phyloP scores from a whole-genome alignment of 2,329 filamentous ascomycete genomes.

The Colletotrichum godetiae region DNA sequence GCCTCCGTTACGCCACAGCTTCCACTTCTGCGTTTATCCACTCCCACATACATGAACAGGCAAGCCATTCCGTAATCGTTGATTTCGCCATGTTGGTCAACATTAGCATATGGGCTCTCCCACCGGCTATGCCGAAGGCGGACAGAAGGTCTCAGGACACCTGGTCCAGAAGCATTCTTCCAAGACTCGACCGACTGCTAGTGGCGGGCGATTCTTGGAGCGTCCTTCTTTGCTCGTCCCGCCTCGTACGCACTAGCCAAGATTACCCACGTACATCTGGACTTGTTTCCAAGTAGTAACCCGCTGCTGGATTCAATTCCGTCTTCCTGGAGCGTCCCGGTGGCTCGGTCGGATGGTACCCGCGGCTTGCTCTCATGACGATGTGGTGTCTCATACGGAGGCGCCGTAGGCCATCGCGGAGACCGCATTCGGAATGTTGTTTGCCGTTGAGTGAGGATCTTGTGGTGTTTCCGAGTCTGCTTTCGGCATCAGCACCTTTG shows the following conservation, averaged over 20 bases:
- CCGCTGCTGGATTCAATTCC: neutral
- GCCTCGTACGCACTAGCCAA: neutral
- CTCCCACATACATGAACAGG: neutral
- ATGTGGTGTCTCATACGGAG: conserved; percentile 13
- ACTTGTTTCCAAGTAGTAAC: neutral
- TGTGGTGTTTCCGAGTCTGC: neutral
- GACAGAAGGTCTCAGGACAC: conserved; percentile 1
- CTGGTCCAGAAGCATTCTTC: conserved; percentile 25
- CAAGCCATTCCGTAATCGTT: conserved; percentile 27
- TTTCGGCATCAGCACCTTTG: conserved; percentile 3
- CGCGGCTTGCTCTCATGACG: conserved; percentile 18
- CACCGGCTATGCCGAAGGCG: conserved; percentile 10
- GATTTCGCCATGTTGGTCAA: conserved; percentile 10
- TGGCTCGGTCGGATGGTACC: neutral
- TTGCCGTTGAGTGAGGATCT: conserved; percentile 16
- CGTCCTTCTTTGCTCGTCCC: neutral
- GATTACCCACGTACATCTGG: neutral
- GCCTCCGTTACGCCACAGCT: conserved; percentile 14
- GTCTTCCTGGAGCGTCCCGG: neutral
- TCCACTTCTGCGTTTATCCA: neutral
- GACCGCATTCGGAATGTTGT: conserved; percentile 24
- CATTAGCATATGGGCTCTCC: conserved; percentile 9
- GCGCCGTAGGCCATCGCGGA: neutral
- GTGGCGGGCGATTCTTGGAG: conserved; percentile 12
- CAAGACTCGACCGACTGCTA: neutral